phyloP scores from a whole-genome alignment of 345 rosid species.

The Viola odorata region DNA sequence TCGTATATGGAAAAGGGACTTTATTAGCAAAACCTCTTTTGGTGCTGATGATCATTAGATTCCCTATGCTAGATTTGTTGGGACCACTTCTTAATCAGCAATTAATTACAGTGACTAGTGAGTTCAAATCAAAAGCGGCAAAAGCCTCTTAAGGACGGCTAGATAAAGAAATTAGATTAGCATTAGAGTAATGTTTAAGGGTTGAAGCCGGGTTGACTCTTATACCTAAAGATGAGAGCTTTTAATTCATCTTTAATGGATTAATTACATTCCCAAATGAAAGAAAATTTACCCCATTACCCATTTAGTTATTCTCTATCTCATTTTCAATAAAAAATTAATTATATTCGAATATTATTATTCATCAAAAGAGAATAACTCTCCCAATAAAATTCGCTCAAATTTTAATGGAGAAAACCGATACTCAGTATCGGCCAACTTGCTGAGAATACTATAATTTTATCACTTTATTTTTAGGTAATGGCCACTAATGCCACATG shows the following conservation, averaged over 20 bases:
- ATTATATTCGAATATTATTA: background rate
- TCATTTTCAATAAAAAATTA: too few species aligned
- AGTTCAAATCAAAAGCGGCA: background rate
- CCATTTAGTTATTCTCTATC: too few species aligned
- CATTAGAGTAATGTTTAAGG: background rate
- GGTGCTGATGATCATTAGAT: constrained; percentile 39
- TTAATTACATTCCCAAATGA: too few species aligned
- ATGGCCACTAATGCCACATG: constrained; percentile 29
- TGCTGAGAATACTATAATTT: constrained; percentile 1
- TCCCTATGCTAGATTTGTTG: constrained; percentile 31
- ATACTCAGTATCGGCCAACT: background rate
- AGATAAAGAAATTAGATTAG: background rate
- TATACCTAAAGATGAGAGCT: background rate
- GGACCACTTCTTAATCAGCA: constrained; percentile 17
- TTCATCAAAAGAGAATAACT: too few species aligned
- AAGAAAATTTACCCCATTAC: too few species aligned
- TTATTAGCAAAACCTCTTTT: constrained; percentile 15
- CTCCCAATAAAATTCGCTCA: too few species aligned
- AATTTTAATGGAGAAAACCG: too few species aligned
- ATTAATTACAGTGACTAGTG: background rate
- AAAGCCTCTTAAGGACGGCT: background rate
- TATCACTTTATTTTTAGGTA: constrained; percentile 5
- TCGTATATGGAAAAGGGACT: constrained; percentile 16
- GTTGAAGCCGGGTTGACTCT: constrained; percentile 10
- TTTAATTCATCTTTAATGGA: too few species aligned